Base-by-base conservation (phyloP, 176 grass and related monocot genomes). In the Oryza longistaminata region DNA sequence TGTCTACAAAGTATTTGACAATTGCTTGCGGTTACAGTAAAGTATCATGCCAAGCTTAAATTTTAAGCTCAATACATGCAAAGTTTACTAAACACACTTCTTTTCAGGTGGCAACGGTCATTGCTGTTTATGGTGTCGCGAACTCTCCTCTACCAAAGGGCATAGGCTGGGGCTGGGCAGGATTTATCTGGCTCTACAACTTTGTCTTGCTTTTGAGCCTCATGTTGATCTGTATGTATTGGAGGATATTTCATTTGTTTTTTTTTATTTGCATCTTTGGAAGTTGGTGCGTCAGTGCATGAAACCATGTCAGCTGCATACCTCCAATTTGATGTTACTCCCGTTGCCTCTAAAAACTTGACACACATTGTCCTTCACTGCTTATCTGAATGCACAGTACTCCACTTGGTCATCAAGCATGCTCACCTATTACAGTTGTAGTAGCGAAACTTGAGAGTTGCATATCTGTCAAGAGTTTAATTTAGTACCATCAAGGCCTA, bases 21-120 rank as follows among this genome's bases (percentile, higher is more conserved):
- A 7, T 29, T 66, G 58, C 6, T 62, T 62, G 58, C 21, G 19
- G 58, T 21, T 62, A 22, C 58, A 62, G 21, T 62, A 24, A 62
- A 62, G 17, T 62, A 42, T 74, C 45, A 7, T 55, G 46, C 4
- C 25, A 52, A 53, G 48, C 52, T 52, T 42, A 78, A 66, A 64
- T 44, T 43, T 15, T 64, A 29, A 66, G 60, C 40, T 45, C 15
- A 44, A 3, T 65, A 53, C 64, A 53, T 53, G 60, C 76, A 66
- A 29, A 37, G 35, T 11, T 78, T 78, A 65, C 60, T 45, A n/a
- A 44, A 45, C 44, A n/a, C 61, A 45, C 22, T 65, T 66, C 39
- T 44, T 79, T 65, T 45, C 60, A 79, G 76, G 76, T 65, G 62
- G 22, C 40, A 79, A 79, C 76, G 10, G 8, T 43, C 44, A n/a